Percentiles rank a stretch among this genome's conserved stretches.
These are phyloP conservation scores for Odontarrhena argentea DNA, from an alignment of 345 rosid genomes.

Conservation along the genomic window DNA sequence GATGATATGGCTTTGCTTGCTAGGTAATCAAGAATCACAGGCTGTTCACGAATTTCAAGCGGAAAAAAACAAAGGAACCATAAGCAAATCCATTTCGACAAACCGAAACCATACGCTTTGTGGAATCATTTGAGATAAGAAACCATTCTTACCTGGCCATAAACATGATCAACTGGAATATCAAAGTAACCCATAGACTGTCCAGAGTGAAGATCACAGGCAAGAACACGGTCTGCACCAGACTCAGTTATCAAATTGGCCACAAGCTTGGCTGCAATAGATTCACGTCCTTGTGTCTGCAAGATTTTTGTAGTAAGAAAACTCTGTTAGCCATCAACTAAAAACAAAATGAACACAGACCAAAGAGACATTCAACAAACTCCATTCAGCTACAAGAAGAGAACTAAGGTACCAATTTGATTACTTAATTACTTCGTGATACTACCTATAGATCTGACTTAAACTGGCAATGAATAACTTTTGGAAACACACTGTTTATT, in stretches of 20 bases:
- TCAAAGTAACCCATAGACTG: slow-evolving; percentile 99
- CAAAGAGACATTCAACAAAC: not conserved
- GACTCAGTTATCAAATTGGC: slow-evolving; percentile 60
- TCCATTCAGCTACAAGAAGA: slow-evolving; percentile 10
- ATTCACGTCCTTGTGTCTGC: slow-evolving; percentile 98
- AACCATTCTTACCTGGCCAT: slow-evolving; percentile 73
- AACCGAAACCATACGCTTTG: not conserved
- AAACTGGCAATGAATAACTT: no score
- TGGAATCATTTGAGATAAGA: slow-evolving; percentile 5
- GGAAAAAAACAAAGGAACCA: not conserved
- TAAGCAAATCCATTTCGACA: slow-evolving; percentile 11
- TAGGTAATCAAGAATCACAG: slow-evolving; percentile 94
- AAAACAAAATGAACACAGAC: not conserved
- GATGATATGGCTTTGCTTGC: slow-evolving; percentile 91
- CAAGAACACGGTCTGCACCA: slow-evolving; percentile 96
- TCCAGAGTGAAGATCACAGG: slow-evolving; percentile 99
- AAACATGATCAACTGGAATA: slow-evolving; percentile 94
- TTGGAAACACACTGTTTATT: no score
- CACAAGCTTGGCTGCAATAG: slow-evolving; percentile 70
- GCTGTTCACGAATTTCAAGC: slow-evolving; percentile 50
- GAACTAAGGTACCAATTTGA: slow-evolving; percentile 18
- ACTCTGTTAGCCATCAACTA: not conserved
- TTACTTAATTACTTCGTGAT: not conserved
- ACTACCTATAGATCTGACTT: not conserved
- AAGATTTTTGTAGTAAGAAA: slow-evolving; percentile 14